Conservation (phyloP, 2,329 filamentous ascomycete genomes). For the Colletotrichum sp. region DNA sequence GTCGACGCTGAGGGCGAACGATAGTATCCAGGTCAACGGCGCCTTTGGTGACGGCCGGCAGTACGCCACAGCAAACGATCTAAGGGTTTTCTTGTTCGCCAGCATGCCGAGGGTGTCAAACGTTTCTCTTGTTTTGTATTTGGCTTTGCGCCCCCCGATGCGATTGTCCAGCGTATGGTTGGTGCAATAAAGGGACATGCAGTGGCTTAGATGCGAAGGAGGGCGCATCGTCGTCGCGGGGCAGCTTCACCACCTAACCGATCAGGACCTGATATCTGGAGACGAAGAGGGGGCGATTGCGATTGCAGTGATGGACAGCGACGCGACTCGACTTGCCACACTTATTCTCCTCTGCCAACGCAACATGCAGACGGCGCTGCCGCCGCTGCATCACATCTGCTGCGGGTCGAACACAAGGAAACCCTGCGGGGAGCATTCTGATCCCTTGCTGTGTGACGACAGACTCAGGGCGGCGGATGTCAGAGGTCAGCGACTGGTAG, state of each 20-base stretch:
- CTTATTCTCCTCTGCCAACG: conserved; percentile 18
- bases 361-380: conserved; percentile 22
- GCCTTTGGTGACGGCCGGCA: not conserved
- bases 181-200: not conserved
- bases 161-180: not conserved
- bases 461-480: not conserved
- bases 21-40: not conserved
- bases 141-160: not conserved
- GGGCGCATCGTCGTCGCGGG: conserved; percentile 7
- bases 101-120: not conserved
- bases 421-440: conserved; percentile 19
- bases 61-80: not conserved
- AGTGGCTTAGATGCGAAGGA: not conserved
- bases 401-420: conserved; percentile 15
- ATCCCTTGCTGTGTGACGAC: conserved; percentile 17
- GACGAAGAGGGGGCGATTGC: conserved; percentile 3
- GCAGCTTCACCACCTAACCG: conserved; percentile 11
- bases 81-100: not conserved
- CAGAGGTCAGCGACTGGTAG: not conserved
- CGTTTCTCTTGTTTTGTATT: not conserved
- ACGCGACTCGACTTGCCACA: conserved; percentile 14
- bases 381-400: conserved; percentile 13
- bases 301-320: not conserved
- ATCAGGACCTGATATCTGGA: conserved; percentile 13
- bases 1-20: not conserved